Evolutionary conservation across 257 asterid species (phyloP), one percentile per base, ranked within the genome.

Genomic region (Nicotiana noctiflora): DNA sequence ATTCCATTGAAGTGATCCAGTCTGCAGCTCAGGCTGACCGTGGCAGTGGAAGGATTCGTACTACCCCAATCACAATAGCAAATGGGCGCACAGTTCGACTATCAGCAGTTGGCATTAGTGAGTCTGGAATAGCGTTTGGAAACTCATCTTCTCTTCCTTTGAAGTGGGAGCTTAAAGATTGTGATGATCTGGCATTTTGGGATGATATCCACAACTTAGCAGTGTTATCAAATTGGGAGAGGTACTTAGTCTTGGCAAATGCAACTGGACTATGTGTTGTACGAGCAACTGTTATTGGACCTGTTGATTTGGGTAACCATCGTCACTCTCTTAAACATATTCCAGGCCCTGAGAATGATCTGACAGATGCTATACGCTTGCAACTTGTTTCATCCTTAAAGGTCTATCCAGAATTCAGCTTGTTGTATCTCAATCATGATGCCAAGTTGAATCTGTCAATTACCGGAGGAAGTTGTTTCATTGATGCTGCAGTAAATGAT

Each of bases 81-180:
- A 93, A 95, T 76, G 98, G 97, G 80, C 97, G 94, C 76, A 90
- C 87, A 23, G 87, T 95, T 84, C 92, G 98, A 80, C 66, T 92
- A 18, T 91, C 98, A 75, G 93, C 97, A 37, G 97, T 92, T 80
- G 94, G 96, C 68, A 85, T 95, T 75, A 89, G 93, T 85, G 88
- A 85, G 83, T 67, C 89, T 77, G 98, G 97, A 84, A 87, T 86
- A 83, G 90, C 94, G 80, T 95, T 95, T 85, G 97, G 93, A 66
- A 95, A 95, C 85, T 88, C 94, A 37, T 93, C 98, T 65, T 95
- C 98, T 83, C 92, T 95, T 85, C 75, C 81, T 83, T 86, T 95
- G 80, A 89, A 80, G 63, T 93, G 97, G 98, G 91, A 91, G 79
- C 91, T 93, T 61, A 65, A 61, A 64, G 88, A 88, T 68, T 95